Base-by-base conservation (phyloP, 257 asterid genomes). In the Echites panduratus region DNA sequence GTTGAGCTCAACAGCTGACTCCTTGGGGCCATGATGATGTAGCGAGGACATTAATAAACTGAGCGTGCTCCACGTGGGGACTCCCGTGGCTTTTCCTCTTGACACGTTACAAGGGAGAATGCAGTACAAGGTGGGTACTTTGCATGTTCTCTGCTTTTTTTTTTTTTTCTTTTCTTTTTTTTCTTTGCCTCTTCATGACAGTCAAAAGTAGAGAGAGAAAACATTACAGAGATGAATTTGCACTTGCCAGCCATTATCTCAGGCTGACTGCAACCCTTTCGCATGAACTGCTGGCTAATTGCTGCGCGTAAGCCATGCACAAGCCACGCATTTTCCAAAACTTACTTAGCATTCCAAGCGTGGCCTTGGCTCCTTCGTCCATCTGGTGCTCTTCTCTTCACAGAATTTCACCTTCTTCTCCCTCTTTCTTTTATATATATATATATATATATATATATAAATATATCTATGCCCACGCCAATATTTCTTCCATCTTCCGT, bases 231-330 rank as follows among this genome's bases (percentile, higher is more conserved):
- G 70, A 20, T n/a, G 35, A 66, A 11, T 14, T 9, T 12, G 4
- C 29, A 0, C 14, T 48, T 68, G 44, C 57, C n/a, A 44, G 56
- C 32, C 62, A 7, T 3, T 12, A 20, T 9, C 72, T 4, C 40
- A 13, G 26, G 41, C 49, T 24, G 43, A 26, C 24, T 19, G 70
- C 70, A 73, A 57, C 22, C 64, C 63, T 67, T 77, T 71, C 45
- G 29, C 4, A 24, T 45, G 20, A 5, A 27, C 56, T 10, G 32
- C 54, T 63, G 75, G 66, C 72, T 32, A 45, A 66, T 70, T 68
- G 77, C 71, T 45, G 70, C 71, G 72, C 82, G 78, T 47, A 72
- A 72, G 82, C 73, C 83, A 79, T 48, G 82, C 78, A 70, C 63
- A 69, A 64, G 79, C 83, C 83, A 81, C 80, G 74, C 78, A 75